Base-by-base conservation (phyloP, 345 rosid genomes). In the Ailanthus altissimus region DNA sequence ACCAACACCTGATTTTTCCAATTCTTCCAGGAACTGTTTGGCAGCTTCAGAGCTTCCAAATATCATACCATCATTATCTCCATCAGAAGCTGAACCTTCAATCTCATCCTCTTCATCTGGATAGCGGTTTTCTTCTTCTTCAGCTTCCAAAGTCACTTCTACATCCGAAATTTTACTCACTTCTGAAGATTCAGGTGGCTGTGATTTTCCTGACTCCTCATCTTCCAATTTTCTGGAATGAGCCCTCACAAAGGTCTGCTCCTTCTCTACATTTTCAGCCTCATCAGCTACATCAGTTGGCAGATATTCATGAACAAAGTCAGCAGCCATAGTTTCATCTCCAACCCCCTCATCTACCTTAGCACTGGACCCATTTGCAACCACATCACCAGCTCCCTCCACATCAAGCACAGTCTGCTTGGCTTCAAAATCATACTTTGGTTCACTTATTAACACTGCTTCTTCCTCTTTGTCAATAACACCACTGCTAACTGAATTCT, bases 1-100 rank as follows among this genome's bases (percentile, higher is more conserved):
- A 76, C 83, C 92, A 50, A 79, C 83, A 72, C 84, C 91, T 16
- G 90, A 82, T 58, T 76, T 87, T 83, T 92, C 91, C 79, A 92
- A 85, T 84, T 90, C 97, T 79, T 91, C 95, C 84, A 94, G 76
- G 83, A 94, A 92, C 74, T 88, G 89, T 81, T 80, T 88, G 77
- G 99, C 97, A 84, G 94, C 93, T 83, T 90, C 91, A 40, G 96
- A 83, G 86, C 86, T 86, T 81, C 89, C 94, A 88, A 90, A 90
- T 51, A 92, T 74, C 88, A 86, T 80, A 64, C 80, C 87, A 36
- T 92, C 98, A 54, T 85, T 83, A 62, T 90, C 98, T 38, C 81
- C 91, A 78, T 92, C 97, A 23, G 88, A 75, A 42, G 57, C 83
- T 15, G 89, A 86, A 72, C 85, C 90, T 62, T 85, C 89, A 13